These are phyloP conservation scores for Mucor saturninus DNA, from an alignment of 371 early-diverging fungal species.

Conservation along the genomic window DNA sequence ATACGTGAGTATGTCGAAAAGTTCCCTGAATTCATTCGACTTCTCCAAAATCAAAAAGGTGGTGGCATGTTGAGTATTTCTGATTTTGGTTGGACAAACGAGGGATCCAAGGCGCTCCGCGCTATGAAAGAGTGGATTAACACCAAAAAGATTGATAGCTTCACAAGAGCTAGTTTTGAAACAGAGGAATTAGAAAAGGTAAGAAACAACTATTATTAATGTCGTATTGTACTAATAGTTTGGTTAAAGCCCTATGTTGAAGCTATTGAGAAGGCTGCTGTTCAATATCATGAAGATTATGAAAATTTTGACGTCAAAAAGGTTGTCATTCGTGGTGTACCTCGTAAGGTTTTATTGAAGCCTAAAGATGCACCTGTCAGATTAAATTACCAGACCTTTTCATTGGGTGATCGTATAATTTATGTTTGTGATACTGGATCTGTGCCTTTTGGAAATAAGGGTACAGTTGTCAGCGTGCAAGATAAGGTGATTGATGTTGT, in stretches of 20 bases:
- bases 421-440: slow-evolving; percentile 77
- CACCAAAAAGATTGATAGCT: slow-evolving; percentile 60
- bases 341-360: slow-evolving; percentile 72
- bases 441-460: slow-evolving; percentile 81
- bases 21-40: slow-evolving; percentile 76
- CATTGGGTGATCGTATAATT: slow-evolving; percentile 88
- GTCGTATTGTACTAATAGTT: neutral
- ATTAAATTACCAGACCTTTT: slow-evolving; percentile 77
- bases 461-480: slow-evolving; percentile 85
- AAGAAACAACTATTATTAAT: neutral
- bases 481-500: slow-evolving; percentile 80
- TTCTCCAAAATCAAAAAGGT: slow-evolving; percentile 57
- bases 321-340: slow-evolving; percentile 67
- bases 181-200: slow-evolving; percentile 65
- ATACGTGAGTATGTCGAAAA: slow-evolving; percentile 70
- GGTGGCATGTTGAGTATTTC: slow-evolving; percentile 31
- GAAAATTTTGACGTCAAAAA: slow-evolving; percentile 50
- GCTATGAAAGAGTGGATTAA: slow-evolving; percentile 74
- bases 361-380: slow-evolving; percentile 77
- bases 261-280: slow-evolving; percentile 59
- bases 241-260: slow-evolving; percentile 35
- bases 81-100: slow-evolving; percentile 43
- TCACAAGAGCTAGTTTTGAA: slow-evolving; percentile 72
- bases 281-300: slow-evolving; percentile 41
- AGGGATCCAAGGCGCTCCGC: slow-evolving; percentile 29